Conservation (phyloP, 805 yeast species). For the Cyberlindnera mrakii region DNA sequence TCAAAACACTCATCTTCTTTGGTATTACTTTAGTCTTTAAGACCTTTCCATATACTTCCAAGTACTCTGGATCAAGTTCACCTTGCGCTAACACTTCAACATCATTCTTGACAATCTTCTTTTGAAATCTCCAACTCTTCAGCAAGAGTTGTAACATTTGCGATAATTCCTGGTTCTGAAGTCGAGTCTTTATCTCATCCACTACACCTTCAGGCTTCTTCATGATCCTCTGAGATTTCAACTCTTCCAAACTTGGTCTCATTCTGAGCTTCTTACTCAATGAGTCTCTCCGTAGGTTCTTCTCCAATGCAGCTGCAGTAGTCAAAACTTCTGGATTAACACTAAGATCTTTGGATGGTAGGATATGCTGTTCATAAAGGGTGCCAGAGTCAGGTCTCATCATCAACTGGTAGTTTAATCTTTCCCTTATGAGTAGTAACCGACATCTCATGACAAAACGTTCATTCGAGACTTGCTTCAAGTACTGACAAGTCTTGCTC, state of each 20-base stretch:
- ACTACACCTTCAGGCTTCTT: slow-evolving; percentile 6
- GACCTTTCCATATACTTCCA: neutral
- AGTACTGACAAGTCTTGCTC: slow-evolving; percentile 13
- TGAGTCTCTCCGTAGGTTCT: slow-evolving; percentile 15
- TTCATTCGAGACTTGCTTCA: slow-evolving; percentile 16
- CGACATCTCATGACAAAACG: slow-evolving; percentile 17
- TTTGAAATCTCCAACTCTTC: slow-evolving; percentile 15
- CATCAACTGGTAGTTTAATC: slow-evolving; percentile 1
- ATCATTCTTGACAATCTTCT: slow-evolving; percentile 3
- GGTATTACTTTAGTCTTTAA: neutral
- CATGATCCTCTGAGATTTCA: slow-evolving; percentile 16
- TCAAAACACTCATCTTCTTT: neutral
- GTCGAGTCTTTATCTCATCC: slow-evolving; percentile 5
- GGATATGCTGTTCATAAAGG: slow-evolving; percentile 14
- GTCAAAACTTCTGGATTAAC: slow-evolving; percentile 3
- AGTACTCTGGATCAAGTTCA: neutral
- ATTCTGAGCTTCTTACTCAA: slow-evolving; percentile 14
- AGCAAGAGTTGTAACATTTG: slow-evolving; percentile 11
- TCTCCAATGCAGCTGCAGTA: slow-evolving; percentile 4
- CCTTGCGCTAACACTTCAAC: neutral
- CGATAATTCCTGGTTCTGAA: slow-evolving; percentile 13
- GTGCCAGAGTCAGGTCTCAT: slow-evolving; percentile 11
- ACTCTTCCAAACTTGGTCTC: slow-evolving; percentile 16
- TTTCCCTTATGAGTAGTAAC: slow-evolving; percentile 15
- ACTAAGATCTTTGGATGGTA: slow-evolving; percentile 11